A percentile compares a stretch with the other conserved stretches of the same genome.
Evolutionary conservation across 2,329 filamentous ascomycete genomes (phyloP).

Genomic region (Trichoderma lentiforme): DNA sequence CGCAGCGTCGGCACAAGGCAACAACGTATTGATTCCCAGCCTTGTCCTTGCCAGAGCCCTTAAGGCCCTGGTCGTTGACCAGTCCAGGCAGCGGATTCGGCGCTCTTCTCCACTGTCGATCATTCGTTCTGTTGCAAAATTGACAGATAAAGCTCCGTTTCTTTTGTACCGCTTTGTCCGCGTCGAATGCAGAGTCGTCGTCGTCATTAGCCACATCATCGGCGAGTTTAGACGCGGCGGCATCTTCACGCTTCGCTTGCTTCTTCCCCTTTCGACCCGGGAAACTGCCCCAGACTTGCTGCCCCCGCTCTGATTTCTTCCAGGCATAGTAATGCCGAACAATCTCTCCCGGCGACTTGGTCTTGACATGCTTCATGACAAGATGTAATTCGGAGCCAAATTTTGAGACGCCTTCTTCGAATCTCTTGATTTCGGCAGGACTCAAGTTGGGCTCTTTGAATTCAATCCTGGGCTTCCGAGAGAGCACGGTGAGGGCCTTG

Average conservation of each 20-base stretch:
- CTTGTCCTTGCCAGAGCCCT: constrained; percentile 69
- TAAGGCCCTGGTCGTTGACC: constrained; percentile 59
- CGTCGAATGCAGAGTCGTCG: constrained; percentile 95
- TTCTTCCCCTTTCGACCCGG: constrained; percentile 87
- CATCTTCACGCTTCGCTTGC: constrained; percentile 71
- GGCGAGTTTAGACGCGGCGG: constrained; percentile 69
- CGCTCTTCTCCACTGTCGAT: constrained; percentile 87
- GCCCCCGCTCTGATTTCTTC: constrained; percentile 89
- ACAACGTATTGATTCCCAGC: constrained; percentile 64
- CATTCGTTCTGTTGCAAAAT: constrained; percentile 77
- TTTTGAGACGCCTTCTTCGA: constrained; percentile 86
- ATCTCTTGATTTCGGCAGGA: constrained; percentile 77
- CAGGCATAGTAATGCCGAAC: constrained; percentile 96
- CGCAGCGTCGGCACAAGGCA: constrained; percentile 85
- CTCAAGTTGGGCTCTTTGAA: constrained; percentile 83
- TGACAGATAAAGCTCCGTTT: constrained; percentile 91
- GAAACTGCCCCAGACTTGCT: constrained; percentile 85
- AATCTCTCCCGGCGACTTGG: constrained; percentile 72
- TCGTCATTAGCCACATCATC: constrained; percentile 90
- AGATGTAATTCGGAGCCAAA: constrained; percentile 86
- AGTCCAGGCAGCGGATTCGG: constrained; percentile 69
- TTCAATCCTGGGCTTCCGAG: constrained; percentile 63
- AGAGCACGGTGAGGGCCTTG: constrained; percentile 66
- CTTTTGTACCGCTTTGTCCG: constrained; percentile 72
- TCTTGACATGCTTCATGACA: constrained; percentile 82